Percentiles rank a stretch among this genome's conserved stretches.
Conservation (phyloP, 1,284 basidiomycete species). For the Singerocomus inundabilis region DNA sequence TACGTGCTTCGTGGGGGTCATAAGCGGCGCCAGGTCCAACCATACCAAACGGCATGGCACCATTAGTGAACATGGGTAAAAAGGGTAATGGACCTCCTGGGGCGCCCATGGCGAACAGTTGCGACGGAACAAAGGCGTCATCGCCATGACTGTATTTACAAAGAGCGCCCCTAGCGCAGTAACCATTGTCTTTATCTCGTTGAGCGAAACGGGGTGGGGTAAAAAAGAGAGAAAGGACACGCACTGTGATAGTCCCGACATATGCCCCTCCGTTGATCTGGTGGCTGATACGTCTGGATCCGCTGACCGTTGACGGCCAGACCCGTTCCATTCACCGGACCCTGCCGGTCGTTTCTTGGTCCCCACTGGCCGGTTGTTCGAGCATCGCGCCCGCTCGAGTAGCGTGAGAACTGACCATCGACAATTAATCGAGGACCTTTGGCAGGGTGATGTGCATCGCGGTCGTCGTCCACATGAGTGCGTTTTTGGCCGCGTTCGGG, state of each 20-base stretch:
- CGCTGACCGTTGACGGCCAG: constrained; percentile 47
- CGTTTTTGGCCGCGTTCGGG: constrained; percentile 64
- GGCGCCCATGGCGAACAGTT: constrained; percentile 57
- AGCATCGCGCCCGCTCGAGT: constrained; percentile 45
- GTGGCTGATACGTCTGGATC: constrained; percentile 59
- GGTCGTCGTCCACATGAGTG: constrained; percentile 57
- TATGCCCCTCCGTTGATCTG: constrained; percentile 65
- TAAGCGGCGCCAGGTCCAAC: constrained; percentile 52
- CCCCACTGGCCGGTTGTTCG: constrained; percentile 43
- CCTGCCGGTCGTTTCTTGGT: constrained; percentile 35
- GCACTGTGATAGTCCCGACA: constrained; percentile 90
- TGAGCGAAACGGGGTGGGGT: constrained; percentile 5
- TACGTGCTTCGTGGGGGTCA: constrained; percentile 72
- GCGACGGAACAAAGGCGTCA: constrained; percentile 70
- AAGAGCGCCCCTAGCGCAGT: constrained; percentile 84
- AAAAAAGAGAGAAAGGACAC: constrained; percentile 38
- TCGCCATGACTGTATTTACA: constrained; percentile 93
- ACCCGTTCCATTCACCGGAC: constrained; percentile 20
- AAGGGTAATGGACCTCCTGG: constrained; percentile 49
- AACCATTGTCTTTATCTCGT: constrained; percentile 69
- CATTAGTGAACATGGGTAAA: constrained; percentile 59
- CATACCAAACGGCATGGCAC: constrained; percentile 44
- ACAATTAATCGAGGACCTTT: constrained; percentile 68
- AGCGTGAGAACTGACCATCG: constrained; percentile 64
- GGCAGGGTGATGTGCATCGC: constrained; percentile 52